Conservation (phyloP, 257 asterid species). For the Cinchona pubescens region DNA sequence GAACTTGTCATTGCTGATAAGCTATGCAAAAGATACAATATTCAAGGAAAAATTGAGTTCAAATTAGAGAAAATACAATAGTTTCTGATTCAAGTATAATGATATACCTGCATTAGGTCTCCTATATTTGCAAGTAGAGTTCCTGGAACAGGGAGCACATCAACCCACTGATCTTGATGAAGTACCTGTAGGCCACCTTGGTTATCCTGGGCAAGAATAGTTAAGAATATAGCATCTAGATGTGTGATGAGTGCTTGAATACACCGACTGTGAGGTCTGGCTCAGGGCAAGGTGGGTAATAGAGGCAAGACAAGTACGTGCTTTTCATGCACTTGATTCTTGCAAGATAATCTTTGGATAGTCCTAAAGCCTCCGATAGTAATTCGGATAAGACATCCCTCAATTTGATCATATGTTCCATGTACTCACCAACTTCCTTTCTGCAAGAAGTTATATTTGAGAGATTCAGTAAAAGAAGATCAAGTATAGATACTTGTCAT, state of each 20-base stretch:
- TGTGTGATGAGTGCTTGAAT: slow-evolving; percentile 52
- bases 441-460: slow-evolving; percentile 30
- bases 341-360: slow-evolving; percentile 34
- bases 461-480: background rate
- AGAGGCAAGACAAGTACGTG: slow-evolving; percentile 45
- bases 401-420: slow-evolving; percentile 47
- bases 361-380: slow-evolving; percentile 70
- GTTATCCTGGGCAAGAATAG: slow-evolving; percentile 55
- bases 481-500: background rate
- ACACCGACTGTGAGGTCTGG: slow-evolving; percentile 56
- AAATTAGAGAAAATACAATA: background rate
- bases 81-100: background rate
- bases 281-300: slow-evolving; percentile 73
- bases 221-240: slow-evolving; percentile 56
- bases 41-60: background rate
- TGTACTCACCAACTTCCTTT: slow-evolving; percentile 50
- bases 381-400: too few relatives aligned
- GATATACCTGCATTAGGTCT: slow-evolving; percentile 60
- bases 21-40: slow-evolving; percentile 23
- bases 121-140: slow-evolving; percentile 69
- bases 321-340: slow-evolving; percentile 48
- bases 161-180: too few relatives aligned
- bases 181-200: slow-evolving; percentile 64
- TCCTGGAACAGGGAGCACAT: slow-evolving; percentile 63
- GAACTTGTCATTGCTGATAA: slow-evolving; percentile 65